A percentile compares a stretch with the other conserved stretches of the same genome.
Conservation (phyloP, 495 filamentous ascomycete species). For the Annulohypoxylon nitens region DNA sequence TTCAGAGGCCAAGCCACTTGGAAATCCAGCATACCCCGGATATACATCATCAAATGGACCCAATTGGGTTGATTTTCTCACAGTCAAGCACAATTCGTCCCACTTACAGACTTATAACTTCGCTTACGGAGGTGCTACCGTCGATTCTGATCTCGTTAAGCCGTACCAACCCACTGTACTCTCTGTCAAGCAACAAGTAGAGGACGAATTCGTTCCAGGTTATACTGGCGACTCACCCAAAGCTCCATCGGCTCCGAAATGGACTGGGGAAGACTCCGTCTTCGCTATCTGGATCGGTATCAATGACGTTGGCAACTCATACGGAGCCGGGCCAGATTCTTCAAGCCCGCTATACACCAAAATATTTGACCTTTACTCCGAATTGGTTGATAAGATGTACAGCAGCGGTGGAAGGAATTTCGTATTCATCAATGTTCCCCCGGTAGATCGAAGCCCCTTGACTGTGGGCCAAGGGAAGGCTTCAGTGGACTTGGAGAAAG, state of each 20-base stretch:
- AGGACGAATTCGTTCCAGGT: slow-evolving; percentile 60
- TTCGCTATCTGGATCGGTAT: slow-evolving; percentile 84
- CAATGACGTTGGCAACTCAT: slow-evolving; percentile 81
- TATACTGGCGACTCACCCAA: slow-evolving; percentile 56
- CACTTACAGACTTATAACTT: slow-evolving; percentile 74
- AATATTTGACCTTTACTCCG: slow-evolving; percentile 71
- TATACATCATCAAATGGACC: slow-evolving; percentile 70
- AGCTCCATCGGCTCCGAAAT: slow-evolving; percentile 61
- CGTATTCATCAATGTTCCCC: slow-evolving; percentile 79
- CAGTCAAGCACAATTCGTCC: slow-evolving; percentile 71
- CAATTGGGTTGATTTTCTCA: slow-evolving; percentile 78
- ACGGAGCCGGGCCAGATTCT: slow-evolving; percentile 58
- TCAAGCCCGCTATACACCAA: slow-evolving; percentile 58
- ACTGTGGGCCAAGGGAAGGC: slow-evolving; percentile 53
- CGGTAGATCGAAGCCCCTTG: slow-evolving; percentile 74
- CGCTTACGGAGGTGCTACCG: slow-evolving; percentile 77
- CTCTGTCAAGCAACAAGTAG: slow-evolving; percentile 70
- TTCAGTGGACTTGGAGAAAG: slow-evolving; percentile 50
- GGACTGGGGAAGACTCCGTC: slow-evolving; percentile 71
- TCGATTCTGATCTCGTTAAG: slow-evolving; percentile 69
- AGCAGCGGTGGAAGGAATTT: slow-evolving; percentile 77
- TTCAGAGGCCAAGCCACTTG: slow-evolving; percentile 74
- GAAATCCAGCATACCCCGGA: slow-evolving; percentile 77
- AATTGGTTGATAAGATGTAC: slow-evolving; percentile 70
- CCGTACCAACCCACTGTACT: slow-evolving; percentile 66